Conservation (phyloP, 345 rosid species). For the Salix exigua region DNA sequence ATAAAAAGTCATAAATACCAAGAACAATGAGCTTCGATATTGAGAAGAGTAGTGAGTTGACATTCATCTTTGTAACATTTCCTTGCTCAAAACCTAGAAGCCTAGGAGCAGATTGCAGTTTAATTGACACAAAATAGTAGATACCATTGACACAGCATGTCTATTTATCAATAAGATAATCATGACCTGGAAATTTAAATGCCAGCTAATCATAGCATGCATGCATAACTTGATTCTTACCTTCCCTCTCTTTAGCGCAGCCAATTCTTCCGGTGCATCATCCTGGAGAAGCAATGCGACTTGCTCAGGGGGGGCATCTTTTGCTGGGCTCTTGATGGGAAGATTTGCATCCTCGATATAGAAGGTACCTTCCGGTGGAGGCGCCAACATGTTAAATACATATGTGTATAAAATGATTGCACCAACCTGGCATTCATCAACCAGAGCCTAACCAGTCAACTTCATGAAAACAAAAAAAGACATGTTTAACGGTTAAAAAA, state of each 20-base stretch:
- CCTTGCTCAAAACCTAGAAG: neutral
- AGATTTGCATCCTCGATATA: slow-evolving; percentile 46
- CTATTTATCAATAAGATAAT: neutral
- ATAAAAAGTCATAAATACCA: neutral
- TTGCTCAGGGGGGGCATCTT: slow-evolving; percentile 49
- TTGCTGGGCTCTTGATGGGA: slow-evolving; percentile 52
- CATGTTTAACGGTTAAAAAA: neutral
- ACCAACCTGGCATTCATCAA: slow-evolving; percentile 69
- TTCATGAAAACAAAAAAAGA: neutral
- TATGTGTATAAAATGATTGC: slow-evolving; percentile 94
- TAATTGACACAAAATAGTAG: neutral
- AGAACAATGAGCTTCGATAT: neutral
- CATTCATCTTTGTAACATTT: neutral
- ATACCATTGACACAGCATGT: neutral
- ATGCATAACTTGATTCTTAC: slow-evolving; percentile 31
- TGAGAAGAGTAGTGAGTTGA: neutral
- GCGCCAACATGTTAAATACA: slow-evolving; percentile 86
- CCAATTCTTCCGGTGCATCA: slow-evolving; percentile 27
- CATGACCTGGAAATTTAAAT: neutral
- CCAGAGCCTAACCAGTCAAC: slow-evolving; percentile 10
- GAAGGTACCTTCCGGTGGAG: slow-evolving; percentile 93
- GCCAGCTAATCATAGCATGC: neutral
- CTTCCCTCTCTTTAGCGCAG: slow-evolving; percentile 49
- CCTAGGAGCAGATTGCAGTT: neutral
- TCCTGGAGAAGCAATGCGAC: slow-evolving; percentile 59